Base-by-base conservation (phyloP, 805 yeast species). In the Yarrowia yakushimensis region DNA sequence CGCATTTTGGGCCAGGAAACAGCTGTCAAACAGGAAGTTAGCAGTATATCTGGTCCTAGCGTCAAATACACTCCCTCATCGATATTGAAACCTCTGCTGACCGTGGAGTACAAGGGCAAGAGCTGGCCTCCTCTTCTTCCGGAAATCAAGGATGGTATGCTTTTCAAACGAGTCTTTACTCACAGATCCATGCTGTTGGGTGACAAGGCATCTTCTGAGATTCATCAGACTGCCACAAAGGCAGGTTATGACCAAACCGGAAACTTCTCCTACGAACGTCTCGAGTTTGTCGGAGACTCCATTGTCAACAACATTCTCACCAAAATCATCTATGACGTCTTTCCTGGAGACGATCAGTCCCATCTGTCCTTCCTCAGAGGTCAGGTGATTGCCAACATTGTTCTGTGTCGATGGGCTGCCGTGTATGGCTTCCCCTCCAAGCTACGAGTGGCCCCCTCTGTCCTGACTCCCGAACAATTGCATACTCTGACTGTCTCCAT, bases 221-320 rank as follows among this genome's bases (percentile, higher is more conserved):
- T 82, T 66, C 81, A 82, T 65, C 72, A 82, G 5, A 45, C 27
- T 2, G 36, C 36, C 7, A 45, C 52, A 15, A 34, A 31, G 41
- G 57, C 57, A 1, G 57, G 31, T 2, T 48, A 48, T 9, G 57
- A 48, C 11, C 39, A 87, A 66, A 76, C 81, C 60, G 76, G 87
- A 25, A 76, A 79, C 59, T 76, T 85, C 1, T 92, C 90, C 68
- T 89, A 93, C 72, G 97, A 92, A 77, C 79, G 97, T 55, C 77
- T 91, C 22, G 98, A 93, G 75, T 93, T 90, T 70, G 76, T 90
- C 45, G 98, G 98, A 15, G 98, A 93, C 75, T 85, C 97, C 0
- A 82, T 90, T 20, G 76, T 93, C 64, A 88, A 89, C 70, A 81
- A 81, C 61, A 77, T 86, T n/a, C 84, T 88, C 61, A 86, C 97